Evolutionary conservation across 352 stramenopile genomes (phyloP), one percentile per base, ranked within the genome.

Genomic region (Globisporangium abappressorium): DNA sequence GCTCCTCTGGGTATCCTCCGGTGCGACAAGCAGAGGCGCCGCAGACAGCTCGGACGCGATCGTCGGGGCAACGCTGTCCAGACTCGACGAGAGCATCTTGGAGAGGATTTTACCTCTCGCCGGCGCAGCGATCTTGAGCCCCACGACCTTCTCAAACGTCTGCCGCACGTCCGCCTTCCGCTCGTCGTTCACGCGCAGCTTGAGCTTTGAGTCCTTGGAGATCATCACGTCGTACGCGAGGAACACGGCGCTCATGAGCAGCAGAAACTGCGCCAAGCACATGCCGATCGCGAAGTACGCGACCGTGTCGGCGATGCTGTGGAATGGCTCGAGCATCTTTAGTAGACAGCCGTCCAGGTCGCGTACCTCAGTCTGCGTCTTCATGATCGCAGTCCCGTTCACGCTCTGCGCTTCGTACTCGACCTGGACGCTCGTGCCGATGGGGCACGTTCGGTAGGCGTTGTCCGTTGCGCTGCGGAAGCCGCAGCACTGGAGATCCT

Each of bases 401-500:
- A 94, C 81, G 12, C 76, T 86, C 46, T 75, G 51, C 2, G 84
- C 86, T 63, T 89, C 70, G 65, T 90, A 90, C 12, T 85, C 80
- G 20, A 92, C 75, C 33, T 86, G 63, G 1, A 87, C 60, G 1
- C 60, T 66, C 11, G 74, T 76, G 2, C 84, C 84, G 0, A 67
- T 62, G 0, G 86, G 86, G 69, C 86, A 92, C 2, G 86, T 84
- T 1, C 80, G 69, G 28, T 78, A 78, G 0, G 86, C 77, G 0
- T 72, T 69, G 59, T 92, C 83, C 0, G 47, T 67, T 18, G 72
- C 68, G 53, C 75, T 73, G 18, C 54, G 69, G 34, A 92, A 91
- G n/a, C 86, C 86, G 33, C 86, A 94, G 65, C 86, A 94, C 5
- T 70, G 78, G 1, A 94, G 74, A 56, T 91, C 74, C n/a, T 87